Evolutionary conservation across 257 asterid genomes (phyloP).

Genomic region (Eustoma russellianum): DNA sequence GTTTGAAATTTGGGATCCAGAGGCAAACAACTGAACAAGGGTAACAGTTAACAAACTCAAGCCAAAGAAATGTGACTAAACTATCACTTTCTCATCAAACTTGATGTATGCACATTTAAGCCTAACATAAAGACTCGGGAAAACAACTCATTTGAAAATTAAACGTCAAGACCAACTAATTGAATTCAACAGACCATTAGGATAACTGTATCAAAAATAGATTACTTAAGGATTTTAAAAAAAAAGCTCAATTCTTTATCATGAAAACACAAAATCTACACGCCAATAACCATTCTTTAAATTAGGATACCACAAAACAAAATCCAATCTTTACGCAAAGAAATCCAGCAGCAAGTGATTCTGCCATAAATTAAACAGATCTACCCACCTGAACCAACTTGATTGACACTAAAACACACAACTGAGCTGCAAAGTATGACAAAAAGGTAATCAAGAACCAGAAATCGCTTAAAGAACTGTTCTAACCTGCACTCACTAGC

Average conservation of each 20-base stretch:
- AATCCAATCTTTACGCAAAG: too few relatives aligned
- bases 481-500: constrained; percentile 47
- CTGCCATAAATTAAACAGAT: not conserved
- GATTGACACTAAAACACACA: too few relatives aligned
- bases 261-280: not conserved
- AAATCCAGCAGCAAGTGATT: constrained; percentile 2
- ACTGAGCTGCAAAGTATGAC: too few relatives aligned
- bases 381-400: constrained; percentile 7
- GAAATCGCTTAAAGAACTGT: not conserved
- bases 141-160: not conserved
- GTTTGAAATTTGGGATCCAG: not conserved
- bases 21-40: too few relatives aligned
- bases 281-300: not conserved
- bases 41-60: too few relatives aligned
- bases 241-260: not conserved
- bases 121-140: not conserved
- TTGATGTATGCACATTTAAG: too few relatives aligned
- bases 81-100: too few relatives aligned
- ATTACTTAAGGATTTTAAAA: too few relatives aligned
- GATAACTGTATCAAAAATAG: not conserved
- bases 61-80: too few relatives aligned
- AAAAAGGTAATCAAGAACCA: not conserved
- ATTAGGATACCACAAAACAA: constrained; percentile 1
- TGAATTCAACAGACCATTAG: not conserved
- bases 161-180: not conserved